Conservation (phyloP, 2,329 filamentous ascomycete species). For the Cladorrhinum sp. region DNA sequence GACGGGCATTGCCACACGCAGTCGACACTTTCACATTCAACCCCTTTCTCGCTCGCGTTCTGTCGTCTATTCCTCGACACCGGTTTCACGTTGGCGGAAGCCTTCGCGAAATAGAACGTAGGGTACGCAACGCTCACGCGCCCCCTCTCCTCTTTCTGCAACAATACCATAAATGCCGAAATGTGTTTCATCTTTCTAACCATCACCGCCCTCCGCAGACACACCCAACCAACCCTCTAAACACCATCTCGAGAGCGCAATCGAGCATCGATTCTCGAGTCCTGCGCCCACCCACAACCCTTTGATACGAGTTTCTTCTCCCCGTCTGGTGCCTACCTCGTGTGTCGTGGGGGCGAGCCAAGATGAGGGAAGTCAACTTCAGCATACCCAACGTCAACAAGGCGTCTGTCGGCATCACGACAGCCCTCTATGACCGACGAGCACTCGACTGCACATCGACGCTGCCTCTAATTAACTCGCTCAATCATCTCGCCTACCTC, state of each 20-base stretch:
- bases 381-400: slow-evolving; percentile 99
- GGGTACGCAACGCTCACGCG: not conserved
- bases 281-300: slow-evolving; percentile 1
- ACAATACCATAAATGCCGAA: slow-evolving; percentile 21
- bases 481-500: slow-evolving; percentile 97
- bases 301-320: slow-evolving; percentile 12
- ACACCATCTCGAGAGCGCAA: slow-evolving; percentile 7
- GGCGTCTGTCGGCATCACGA: slow-evolving; percentile 92
- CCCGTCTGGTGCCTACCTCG: slow-evolving; percentile 29
- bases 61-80: not conserved
- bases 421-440: slow-evolving; percentile 93
- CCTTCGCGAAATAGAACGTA: not conserved
- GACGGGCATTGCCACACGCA: not conserved
- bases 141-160: slow-evolving; percentile 7
- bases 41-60: not conserved
- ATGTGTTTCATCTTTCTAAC: slow-evolving; percentile 22
- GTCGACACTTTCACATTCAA: slow-evolving; percentile 1
- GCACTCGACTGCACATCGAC: slow-evolving; percentile 98
- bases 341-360: slow-evolving; percentile 41
- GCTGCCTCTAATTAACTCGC: slow-evolving; percentile 93
- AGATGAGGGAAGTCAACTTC: slow-evolving; percentile 99
- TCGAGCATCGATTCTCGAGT: slow-evolving; percentile 10
- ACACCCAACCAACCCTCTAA: slow-evolving; percentile 13
- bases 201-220: slow-evolving; percentile 1
- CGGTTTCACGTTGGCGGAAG: not conserved